Base-by-base conservation (phyloP, 768 basidiomycete genomes). In the Rhizopogon vinicolor region DNA sequence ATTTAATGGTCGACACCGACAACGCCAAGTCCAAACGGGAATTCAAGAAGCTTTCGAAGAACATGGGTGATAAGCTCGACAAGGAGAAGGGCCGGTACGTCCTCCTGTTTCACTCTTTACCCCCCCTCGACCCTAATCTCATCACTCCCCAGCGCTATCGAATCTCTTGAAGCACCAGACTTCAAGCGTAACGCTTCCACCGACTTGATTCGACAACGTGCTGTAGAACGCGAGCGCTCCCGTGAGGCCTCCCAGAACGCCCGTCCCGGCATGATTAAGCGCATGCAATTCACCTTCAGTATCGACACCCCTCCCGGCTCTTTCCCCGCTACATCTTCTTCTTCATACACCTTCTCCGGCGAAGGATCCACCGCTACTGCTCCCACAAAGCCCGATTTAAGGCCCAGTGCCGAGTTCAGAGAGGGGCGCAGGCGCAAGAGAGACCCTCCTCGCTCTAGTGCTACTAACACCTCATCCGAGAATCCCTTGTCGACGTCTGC, bases 251-350 rank as follows among this genome's bases (percentile, higher is more conserved):
- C 76, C 61, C 77, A 80, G 62, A 81, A 84, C 58, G 77, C 81
- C 28, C 74, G 76, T 54, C 84, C 85, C 6, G 89, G 87, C 13
- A 86, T 80, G 49, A 88, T 92, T 72, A 87, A 90, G 61, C 84
- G 90, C 44, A 91, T 92, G 89, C 91, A 93, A 62, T 93, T 91
- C 72, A 93, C 90, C 1, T 93, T 93, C 70, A 86, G 87, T 61
- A 33, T 0, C 45, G 22, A 22, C 22, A 22, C 22, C 22, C 22
- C 22, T 22, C 22, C 22, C 22, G 22, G 22, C 22, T 22, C 22
- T 22, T 22, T 22, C 22, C 22, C 22, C 2, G 22, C 22, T 1
- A 22, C 22, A 22, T 22, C 22, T 2, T 22, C 22, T 22, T 22
- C 22, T 22, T 22, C 22, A 22, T 22, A 22, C 22, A 22, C 22